phyloP scores from a whole-genome alignment of 129 eudicot species.

The Helichrysum umbraculigerum region DNA sequence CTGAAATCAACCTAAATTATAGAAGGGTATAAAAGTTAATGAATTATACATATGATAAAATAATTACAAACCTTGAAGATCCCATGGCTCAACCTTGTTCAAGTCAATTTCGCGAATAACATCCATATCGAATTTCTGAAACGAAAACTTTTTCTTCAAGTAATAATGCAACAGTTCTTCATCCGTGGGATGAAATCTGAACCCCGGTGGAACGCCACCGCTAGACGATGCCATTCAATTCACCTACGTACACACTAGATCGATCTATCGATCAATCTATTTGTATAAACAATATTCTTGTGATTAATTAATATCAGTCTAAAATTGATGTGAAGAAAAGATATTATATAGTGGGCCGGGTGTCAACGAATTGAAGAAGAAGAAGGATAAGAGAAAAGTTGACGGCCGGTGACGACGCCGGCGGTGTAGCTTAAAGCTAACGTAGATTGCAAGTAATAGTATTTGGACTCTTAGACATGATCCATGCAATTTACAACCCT shows the following conservation, averaged over 20 bases:
- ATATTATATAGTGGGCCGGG: conserved; percentile 25
- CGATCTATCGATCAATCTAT: neutral
- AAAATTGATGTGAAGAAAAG: conserved; percentile 21
- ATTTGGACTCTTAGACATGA: conserved; percentile 38
- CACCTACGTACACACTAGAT: neutral
- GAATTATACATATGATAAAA: neutral
- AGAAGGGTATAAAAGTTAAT: too few relatives aligned
- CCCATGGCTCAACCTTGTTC: conserved; percentile 98
- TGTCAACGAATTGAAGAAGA: conserved; percentile 35
- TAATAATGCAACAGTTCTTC: conserved; percentile 93
- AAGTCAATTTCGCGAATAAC: conserved; percentile 85
- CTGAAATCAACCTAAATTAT: too few relatives aligned
- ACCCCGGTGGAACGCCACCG: conserved; percentile 97
- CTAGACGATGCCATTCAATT: conserved; percentile 53
- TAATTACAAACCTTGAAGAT: conserved; percentile 68
- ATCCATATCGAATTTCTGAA: conserved; percentile 93
- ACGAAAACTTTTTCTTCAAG: conserved; percentile 82
- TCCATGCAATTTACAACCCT: conserved; percentile 31
- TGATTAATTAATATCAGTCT: conserved; percentile 1
- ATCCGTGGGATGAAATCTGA: conserved; percentile 92
- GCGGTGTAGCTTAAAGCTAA: conserved; percentile 66
- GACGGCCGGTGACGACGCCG: conserved; percentile 97
- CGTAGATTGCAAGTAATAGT: conserved; percentile 47
- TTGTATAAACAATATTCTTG: neutral
- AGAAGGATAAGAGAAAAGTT: conserved; percentile 48